A percentile compares a stretch with the other conserved stretches of the same genome.
phyloP scores from a whole-genome alignment of 2,329 filamentous ascomycete genomes.

The Pseudogymnoascus sp. region DNA sequence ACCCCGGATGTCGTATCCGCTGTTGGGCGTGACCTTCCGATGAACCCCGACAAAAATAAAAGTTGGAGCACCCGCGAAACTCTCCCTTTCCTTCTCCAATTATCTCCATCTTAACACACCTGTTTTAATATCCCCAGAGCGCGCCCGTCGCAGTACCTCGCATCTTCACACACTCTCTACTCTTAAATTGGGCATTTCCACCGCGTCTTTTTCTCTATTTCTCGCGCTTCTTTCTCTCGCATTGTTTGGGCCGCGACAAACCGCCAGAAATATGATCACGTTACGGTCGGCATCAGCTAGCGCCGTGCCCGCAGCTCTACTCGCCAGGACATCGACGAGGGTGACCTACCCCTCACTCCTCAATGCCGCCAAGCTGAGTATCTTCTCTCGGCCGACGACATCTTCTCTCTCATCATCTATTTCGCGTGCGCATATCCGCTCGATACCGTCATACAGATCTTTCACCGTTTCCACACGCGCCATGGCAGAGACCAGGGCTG shows the following conservation, averaged over 20 bases:
- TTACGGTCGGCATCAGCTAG: conserved; percentile 22
- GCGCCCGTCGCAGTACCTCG: background rate
- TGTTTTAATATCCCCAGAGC: background rate
- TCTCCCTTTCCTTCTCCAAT: background rate
- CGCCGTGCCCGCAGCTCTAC: conserved; percentile 16
- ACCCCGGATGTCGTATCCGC: background rate
- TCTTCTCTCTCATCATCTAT: conserved; percentile 11
- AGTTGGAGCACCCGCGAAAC: background rate
- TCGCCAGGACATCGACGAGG: conserved; percentile 19
- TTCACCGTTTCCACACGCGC: conserved; percentile 27
- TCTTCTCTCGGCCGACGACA: conserved; percentile 2
- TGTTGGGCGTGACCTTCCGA: background rate
- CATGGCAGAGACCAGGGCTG: conserved; percentile 58
- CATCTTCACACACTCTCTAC: background rate
- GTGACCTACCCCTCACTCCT: background rate
- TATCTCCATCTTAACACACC: background rate
- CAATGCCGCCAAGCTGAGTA: background rate
- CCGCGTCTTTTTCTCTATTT: background rate
- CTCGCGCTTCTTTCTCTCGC: background rate
- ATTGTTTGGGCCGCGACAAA: background rate
- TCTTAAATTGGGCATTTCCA: background rate
- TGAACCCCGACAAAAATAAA: background rate
- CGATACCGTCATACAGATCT: conserved; percentile 17
- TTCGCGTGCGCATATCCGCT: conserved; percentile 16
- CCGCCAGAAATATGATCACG: background rate